Evolutionary conservation across 345 rosid species (phyloP), one percentile per base, ranked within the genome.

Genomic region (Excoecaria cochinchinensis): DNA sequence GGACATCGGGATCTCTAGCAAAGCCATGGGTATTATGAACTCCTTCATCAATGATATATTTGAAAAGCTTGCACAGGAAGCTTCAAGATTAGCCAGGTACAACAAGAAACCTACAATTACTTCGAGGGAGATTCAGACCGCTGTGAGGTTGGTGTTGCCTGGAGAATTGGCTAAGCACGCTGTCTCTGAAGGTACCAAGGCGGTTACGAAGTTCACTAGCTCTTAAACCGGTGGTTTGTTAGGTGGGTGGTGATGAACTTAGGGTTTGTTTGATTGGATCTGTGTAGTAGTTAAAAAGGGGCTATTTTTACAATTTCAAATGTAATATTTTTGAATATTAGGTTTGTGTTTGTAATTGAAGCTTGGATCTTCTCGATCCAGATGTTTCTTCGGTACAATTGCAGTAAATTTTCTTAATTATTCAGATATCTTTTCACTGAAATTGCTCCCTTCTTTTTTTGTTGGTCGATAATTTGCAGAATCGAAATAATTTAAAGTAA

Each of bases 21-120:
- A 90, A 76, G 90, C 94, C 5, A 88, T 90, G 94, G 92, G 92
- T 22, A 88, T 90, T 47, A 90, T 90, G 94, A 90, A 90, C 84
- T 85, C 89, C 70, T 90, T 88, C 77, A 88, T 90, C 47, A 88
- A 90, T 60, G 94, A 88, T 15, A 90, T 90, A 52, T 90, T 90
- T 16, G 89, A 90, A 89, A 90, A 90, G 82, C 89, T 90, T 16
- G 89, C 91, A 3, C 87, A 87, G 82, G 95, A 90, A 22, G 67
- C 95, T 6, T 90, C 97, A 0, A 86, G 86, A 15, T 88, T 92
- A 2, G 97, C 97, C 0, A 87, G 95, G 82, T 90, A 90, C 78
- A 92, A 92, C 80, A 92, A 92, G 89, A 90, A 90, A 63, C 95
- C 94, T 0, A 65, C 69, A 6, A 65, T 65, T 21, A 65, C 69